Conservation (phyloP, 164 flowering plant genomes). For the Chloranthus sessilifolius region DNA sequence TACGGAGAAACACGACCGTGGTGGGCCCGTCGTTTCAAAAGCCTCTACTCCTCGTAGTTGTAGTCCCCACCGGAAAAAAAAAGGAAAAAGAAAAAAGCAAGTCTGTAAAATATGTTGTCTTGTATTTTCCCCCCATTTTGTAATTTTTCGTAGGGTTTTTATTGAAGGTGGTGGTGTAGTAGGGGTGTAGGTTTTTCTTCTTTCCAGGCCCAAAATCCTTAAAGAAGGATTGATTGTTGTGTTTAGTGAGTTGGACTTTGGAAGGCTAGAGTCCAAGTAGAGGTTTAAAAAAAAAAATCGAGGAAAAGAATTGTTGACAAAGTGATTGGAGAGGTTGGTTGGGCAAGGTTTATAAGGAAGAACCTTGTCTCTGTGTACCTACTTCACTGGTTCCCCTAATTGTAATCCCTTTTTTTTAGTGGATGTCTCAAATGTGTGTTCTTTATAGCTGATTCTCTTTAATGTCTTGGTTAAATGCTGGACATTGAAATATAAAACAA, state of each 20-base stretch:
- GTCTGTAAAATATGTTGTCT: slow-evolving; percentile 49
- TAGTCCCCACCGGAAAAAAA: slow-evolving; percentile 17
- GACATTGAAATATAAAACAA: too few relatives aligned
- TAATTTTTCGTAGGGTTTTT: slow-evolving; percentile 31
- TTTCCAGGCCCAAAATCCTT: slow-evolving; percentile 25
- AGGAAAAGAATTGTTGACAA: too few relatives aligned
- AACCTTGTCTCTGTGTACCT: too few relatives aligned
- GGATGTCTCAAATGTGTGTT: too few relatives aligned
- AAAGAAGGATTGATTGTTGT: slow-evolving; percentile 28
- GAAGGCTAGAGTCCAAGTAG: slow-evolving; percentile 39
- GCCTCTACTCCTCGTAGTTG: slow-evolving; percentile 23
- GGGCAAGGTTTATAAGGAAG: too few relatives aligned
- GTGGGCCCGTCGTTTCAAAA: slow-evolving; percentile 48
- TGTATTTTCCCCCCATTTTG: slow-evolving; percentile 21
- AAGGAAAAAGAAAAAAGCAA: too few relatives aligned
- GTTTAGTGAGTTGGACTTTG: slow-evolving; percentile 36
- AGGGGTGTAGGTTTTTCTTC: slow-evolving; percentile 25
- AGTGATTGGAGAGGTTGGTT: too few relatives aligned
- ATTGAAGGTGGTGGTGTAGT: slow-evolving; percentile 27
- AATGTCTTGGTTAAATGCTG: too few relatives aligned
- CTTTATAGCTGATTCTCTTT: too few relatives aligned
- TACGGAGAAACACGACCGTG: slow-evolving; percentile 50
- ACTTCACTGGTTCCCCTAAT: too few relatives aligned
- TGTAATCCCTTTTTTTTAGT: too few relatives aligned
- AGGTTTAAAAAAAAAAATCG: slow-evolving; percentile 15